Base-by-base conservation (phyloP, 2,329 filamentous ascomycete genomes). In the Colletotrichum sp. region DNA sequence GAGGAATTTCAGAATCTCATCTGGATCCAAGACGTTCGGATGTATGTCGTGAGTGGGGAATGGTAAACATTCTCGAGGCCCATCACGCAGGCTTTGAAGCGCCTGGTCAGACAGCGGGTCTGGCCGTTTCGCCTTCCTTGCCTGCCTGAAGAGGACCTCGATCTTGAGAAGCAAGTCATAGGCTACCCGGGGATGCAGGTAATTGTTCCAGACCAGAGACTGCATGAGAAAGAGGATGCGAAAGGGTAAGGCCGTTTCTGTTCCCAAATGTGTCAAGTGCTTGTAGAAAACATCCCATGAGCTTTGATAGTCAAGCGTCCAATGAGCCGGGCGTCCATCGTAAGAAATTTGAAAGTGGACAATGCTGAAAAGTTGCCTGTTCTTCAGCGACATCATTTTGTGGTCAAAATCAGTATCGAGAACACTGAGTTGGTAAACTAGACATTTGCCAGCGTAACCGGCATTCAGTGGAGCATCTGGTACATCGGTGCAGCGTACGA, bases 211-310 rank as follows among this genome's bases (percentile, higher is more conserved):
- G 1, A 92, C 91, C 7, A 96, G 83, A 18, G 88, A 89, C 66
- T 93, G 89, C 7, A 94, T 84, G 78, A 94, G 93, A 79, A 92
- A 94, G 8, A 91, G 85, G 1, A 93, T 79, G 0, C 83, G 81
- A 77, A 92, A 94, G 7, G 90, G 84, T 72, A 91, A 73, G 6
- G 83, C 71, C 10, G 80, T 78, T 3, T 84, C 71, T 28, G 81
- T 81, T 21, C 64, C 75, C 6, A 62, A 52, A 16, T 43, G 16
- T 10, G 28, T 24, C 30, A 77, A 9, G 8, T 34, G 21, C 5
- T 43, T 18, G 13, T 76, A 67, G 28, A 77, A 71, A 5, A 56
- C 64, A 79, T 86, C 79, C 66, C 78, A 78, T 68, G 73, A 71
- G n/a, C 68, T 65, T 34, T 80, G 79, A 52, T 80, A 78, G 16